These are phyloP conservation scores for Ceratobasidium sp. DNA, from an alignment of 1,284 basidiomycete species.

Conservation along the genomic window DNA sequence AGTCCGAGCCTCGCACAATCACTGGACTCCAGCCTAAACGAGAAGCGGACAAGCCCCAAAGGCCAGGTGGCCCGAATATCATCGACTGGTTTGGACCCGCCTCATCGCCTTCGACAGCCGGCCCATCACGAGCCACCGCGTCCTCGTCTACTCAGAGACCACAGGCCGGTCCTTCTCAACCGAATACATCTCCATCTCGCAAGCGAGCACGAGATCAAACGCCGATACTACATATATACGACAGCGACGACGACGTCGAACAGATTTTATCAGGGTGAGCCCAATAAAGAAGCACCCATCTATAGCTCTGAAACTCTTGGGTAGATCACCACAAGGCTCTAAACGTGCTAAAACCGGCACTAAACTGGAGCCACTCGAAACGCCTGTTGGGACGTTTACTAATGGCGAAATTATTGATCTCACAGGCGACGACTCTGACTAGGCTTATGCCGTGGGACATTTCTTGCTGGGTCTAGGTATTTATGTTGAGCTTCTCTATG, in stretches of 20 bases:
- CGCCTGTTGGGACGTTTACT: background rate
- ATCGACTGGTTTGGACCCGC: conserved; percentile 27
- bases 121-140: conserved; percentile 3
- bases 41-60: conserved; percentile 6
- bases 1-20: background rate
- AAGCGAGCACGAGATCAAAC: conserved; percentile 14
- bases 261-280: conserved; percentile 7
- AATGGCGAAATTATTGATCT: conserved; percentile 30
- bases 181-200: background rate
- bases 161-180: background rate
- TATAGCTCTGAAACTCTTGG: background rate
- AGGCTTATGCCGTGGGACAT: background rate
- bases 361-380: conserved; percentile 5
- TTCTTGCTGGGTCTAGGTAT: conserved; percentile 8
- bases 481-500: background rate
- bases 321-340: background rate
- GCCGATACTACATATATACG: conserved; percentile 6
- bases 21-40: background rate
- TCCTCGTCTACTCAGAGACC: background rate
- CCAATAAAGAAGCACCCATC: too few species aligned
- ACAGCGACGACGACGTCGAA: conserved; percentile 28
- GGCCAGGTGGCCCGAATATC: background rate
- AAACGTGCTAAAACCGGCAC: conserved; percentile 1
- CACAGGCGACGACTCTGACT: conserved; percentile 30
- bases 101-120: conserved; percentile 3